A percentile compares a stretch with the other conserved stretches of the same genome.
phyloP scores from a whole-genome alignment of 225 moss, liverwort and hornwort genomes.

The Pseudoscleropodium purum region DNA sequence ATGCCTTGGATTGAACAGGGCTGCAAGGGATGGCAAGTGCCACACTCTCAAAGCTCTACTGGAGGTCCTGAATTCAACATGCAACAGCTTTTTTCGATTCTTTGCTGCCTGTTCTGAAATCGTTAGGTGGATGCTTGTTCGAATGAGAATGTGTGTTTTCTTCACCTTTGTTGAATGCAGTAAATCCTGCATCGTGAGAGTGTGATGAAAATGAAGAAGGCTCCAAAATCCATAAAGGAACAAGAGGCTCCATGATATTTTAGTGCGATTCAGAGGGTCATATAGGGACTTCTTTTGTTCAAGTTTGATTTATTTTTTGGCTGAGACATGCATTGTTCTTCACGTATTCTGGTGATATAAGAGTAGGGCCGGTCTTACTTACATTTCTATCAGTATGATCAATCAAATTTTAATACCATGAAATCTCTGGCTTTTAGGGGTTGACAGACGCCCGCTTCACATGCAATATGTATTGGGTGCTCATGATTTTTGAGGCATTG shows the following conservation, averaged over 20 bases:
- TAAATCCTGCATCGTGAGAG: neutral
- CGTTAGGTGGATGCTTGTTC: neutral
- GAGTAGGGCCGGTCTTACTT: neutral
- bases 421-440: neutral
- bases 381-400: neutral
- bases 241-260: neutral
- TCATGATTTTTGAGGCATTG: conserved; percentile 7
- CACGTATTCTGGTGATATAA: neutral
- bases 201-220: neutral
- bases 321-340: neutral
- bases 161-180: neutral
- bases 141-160: neutral
- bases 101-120: neutral
- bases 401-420: neutral
- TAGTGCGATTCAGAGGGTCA: neutral
- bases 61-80: conserved; percentile 18
- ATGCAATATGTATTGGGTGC: neutral
- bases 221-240: neutral
- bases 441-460: neutral
- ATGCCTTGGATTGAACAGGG: conserved; percentile 4
- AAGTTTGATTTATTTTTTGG: neutral
- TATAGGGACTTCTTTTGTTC: neutral
- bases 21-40: conserved; percentile 30
- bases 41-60: conserved; percentile 19
- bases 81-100: neutral